Base-by-base conservation (phyloP, 1,284 basidiomycete species). In the Dichomitus squalens region DNA sequence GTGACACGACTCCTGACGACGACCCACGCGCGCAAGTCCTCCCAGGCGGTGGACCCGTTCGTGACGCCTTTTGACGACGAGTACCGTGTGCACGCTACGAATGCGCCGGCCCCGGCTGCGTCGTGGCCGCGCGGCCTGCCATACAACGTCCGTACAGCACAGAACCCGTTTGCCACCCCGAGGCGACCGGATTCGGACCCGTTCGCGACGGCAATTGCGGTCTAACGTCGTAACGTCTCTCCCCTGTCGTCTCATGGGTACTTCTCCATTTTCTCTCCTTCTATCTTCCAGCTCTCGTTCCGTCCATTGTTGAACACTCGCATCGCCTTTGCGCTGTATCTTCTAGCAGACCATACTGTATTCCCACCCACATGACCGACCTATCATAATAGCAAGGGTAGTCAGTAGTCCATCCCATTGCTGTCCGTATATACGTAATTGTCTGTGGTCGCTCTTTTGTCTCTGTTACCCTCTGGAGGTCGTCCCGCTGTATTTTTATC, bases 51-150 rank as follows among this genome's bases (percentile, higher is more conserved):
- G 47, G 72, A 86, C 67, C 89, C 89, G 46, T 92, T 91, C 68
- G 78, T 81, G 55, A 90, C 88, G 55, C 89, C 90, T 11, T 92
- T 91, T 73, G 90, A 92, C 70, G 89, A 90, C 67, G 84, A 88
- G 66, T 43, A 71, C 57, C 54, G 60, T 39, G 66, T 60, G 52
- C 49, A 44, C 14, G 44, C 40, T 27, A 25, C 44, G 43, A 46
- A n/a, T n/a, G n/a, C 35, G 51, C 27, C 18, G 51, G 52, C 48
- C 56, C 41, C 52, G 49, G 23, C 40, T 18, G 29, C 34, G 23
- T 34, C 48, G 34, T 25, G n/a, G 35, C 25, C 35, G 9, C 49
- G 49, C 36, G 36, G 12, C 7, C 0, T 36, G 27, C 48, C 14
- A 9, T 31, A 21, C n/a, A 48, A 23, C 29, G 31, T 38, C 2